phyloP scores from a whole-genome alignment of 192 early-diverging fungal species.

The Podila horticola region DNA sequence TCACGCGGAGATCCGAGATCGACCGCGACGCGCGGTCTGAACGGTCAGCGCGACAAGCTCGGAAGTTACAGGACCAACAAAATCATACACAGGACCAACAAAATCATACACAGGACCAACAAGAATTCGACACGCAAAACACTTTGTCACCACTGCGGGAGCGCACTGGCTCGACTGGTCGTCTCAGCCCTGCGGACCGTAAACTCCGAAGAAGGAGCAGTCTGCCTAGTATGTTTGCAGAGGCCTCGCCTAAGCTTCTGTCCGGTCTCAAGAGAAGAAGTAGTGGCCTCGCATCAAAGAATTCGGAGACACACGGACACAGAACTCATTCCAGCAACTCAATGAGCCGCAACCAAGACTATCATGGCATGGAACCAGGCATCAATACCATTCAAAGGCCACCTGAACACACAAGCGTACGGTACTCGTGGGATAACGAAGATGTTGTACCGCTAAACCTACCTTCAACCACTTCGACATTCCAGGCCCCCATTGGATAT shows the following conservation, averaged over 20 bases:
- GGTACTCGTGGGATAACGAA: slow-evolving; percentile 16
- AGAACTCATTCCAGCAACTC: too few relatives aligned
- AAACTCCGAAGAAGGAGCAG: slow-evolving; percentile 40
- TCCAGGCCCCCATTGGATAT: too few relatives aligned
- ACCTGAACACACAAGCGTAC: background rate
- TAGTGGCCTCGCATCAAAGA: slow-evolving; percentile 2
- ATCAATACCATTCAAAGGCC: background rate
- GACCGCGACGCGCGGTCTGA: slow-evolving; percentile 7
- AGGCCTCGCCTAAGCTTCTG: background rate
- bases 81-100: background rate
- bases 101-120: background rate
- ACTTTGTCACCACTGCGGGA: too few relatives aligned
- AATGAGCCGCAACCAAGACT: too few relatives aligned
- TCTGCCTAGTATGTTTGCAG: slow-evolving; percentile 26
- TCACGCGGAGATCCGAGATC: slow-evolving; percentile 13
- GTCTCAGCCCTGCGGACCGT: slow-evolving; percentile 1
- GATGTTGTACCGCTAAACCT: background rate
- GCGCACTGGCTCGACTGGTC: background rate
- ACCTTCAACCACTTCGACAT: too few relatives aligned
- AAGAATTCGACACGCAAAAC: background rate
- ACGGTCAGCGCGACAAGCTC: slow-evolving; percentile 8
- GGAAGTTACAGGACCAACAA: slow-evolving; percentile 9
- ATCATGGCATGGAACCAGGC: background rate
- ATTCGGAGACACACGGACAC: too few relatives aligned
- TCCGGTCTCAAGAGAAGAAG: slow-evolving; percentile 13